phyloP scores from a whole-genome alignment of 306 rosid species.

The apple (Malus domestica) region ASM211411v1 NC_041795.1:17823501-17824000 shows the following conservation, averaged over 20 bases:
- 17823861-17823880: background rate
- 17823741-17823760: background rate
- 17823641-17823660: no score
- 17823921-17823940: slow-evolving; percentile 98
- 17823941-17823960: slow-evolving; percentile 90
- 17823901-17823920: slow-evolving; percentile 93
- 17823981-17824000: background rate
- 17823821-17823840: background rate
- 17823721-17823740: no score
- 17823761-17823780: background rate
- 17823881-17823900: slow-evolving; percentile 38
- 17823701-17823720: no score
- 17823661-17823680: no score
- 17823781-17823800: background rate
- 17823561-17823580: no score
- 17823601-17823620: no score
- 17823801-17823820: background rate
- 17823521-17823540: no score
- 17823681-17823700: no score
- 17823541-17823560: no score
- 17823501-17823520: no score
- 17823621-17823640: no score
- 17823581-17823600: no score
- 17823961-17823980: slow-evolving; percentile 65
- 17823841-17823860: background rate